Base-by-base conservation (phyloP, 2,329 filamentous ascomycete species). In the Fusarium sp. region DNA sequence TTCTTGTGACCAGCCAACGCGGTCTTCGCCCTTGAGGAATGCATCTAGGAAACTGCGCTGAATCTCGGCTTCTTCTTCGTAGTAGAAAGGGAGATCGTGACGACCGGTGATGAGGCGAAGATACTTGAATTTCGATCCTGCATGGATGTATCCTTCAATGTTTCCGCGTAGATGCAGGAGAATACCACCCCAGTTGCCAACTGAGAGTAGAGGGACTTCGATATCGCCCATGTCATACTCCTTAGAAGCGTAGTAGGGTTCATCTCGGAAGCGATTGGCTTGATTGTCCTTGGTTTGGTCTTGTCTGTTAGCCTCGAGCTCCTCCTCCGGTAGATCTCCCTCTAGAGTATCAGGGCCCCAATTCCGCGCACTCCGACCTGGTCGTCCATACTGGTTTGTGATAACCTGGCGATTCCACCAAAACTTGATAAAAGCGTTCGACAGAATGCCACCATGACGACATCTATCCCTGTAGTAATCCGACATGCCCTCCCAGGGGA, bases 21-120 rank as follows among this genome's bases (percentile, higher is more conserved):
- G 79, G 69, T 92, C 90, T 0, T 92, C 83, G 2, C 83, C 87
- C 68, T 92, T 92, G 35, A 93, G 82, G 72, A 93, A 93, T 0
- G 90, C 90, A 60, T 92, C 88, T 0, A 92, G 79, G 75, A 93
- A 93, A 67, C 85, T 87, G 46, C 81, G 83, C 72, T 92, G 90
- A 0, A 92, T 70, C 62, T 90, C 87, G 0, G 91, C 89, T 65
- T 92, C 88, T 47, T 92, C 87, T 2, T 84, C 76, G 73, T 92
- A 91, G 78, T 92, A 93, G 75, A 92, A 92, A 0, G 90, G 90
- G 3, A 92, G 80, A 70, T 92, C 90, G 65, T 93, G 90, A 0
- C 90, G 83, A 3, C 90, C 90, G 1, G 86, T 89, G 72, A 92
- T 90, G 74, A 92, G 87, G 8, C 90, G 85, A 1, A 92, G 81